These are phyloP conservation scores for Clohesyomyces aquaticus DNA, from an alignment of 495 filamentous ascomycete species.

Conservation along the genomic window DNA sequence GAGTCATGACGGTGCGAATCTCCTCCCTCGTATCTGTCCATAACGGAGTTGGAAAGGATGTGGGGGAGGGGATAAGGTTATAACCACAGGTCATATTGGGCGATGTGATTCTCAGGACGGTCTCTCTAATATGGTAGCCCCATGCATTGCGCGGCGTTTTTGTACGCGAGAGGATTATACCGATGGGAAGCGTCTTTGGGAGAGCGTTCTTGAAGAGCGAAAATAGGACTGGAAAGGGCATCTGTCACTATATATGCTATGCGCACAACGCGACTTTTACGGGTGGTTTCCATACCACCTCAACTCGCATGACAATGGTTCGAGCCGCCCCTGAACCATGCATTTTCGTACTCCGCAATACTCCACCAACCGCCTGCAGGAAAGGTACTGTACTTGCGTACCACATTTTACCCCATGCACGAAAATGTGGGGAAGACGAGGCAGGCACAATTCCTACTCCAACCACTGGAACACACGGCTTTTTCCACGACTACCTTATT, in stretches of 20 bases:
- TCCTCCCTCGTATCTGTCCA: conserved; percentile 16
- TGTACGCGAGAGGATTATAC: neutral
- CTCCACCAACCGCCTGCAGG: neutral
- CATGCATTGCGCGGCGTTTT: conserved; percentile 10
- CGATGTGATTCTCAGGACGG: neutral
- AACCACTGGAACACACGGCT: neutral
- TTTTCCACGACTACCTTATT: neutral
- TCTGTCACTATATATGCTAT: neutral
- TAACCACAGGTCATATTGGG: neutral
- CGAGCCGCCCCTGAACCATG: neutral
- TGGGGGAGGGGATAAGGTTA: conserved; percentile 29
- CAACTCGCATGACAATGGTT: neutral
- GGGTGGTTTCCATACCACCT: too few species aligned
- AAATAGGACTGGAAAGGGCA: neutral
- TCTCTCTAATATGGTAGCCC: neutral
- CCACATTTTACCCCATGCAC: conserved; percentile 28
- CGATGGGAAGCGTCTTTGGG: neutral
- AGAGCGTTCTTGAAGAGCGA: neutral
- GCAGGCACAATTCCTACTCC: too few species aligned
- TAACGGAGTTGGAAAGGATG: conserved; percentile 13
- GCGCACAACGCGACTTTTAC: neutral
- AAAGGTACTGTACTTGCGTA: too few species aligned
- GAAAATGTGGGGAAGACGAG: conserved; percentile 16
- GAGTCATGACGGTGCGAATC: conserved; percentile 33
- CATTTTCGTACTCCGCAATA: neutral